Evolutionary conservation across 257 asterid species (phyloP), one percentile per base, ranked within the genome.

Genomic region (Ilex aquifolium): DNA sequence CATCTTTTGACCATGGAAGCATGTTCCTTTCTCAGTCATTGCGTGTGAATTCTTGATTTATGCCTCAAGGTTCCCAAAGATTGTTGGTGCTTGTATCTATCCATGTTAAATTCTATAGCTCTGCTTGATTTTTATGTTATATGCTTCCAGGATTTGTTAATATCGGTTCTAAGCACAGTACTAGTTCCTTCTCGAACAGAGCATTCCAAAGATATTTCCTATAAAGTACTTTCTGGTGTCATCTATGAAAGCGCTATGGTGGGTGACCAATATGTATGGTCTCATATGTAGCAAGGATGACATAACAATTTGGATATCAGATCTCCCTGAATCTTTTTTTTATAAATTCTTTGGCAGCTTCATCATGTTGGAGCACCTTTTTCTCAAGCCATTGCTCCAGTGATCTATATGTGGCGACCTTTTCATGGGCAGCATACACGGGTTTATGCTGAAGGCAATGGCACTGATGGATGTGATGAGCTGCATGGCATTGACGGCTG

Each of bases 381-480:
- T 69, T 71, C 71, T 64, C 68, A 67, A 55, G 71, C 81, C 56
- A 70, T 92, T 72, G 88, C 96, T 76, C 97, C 94, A 0, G 93
- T 92, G 71, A 83, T 93, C 71, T 89, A 82, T 76, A 70, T 89
- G 95, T 92, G 97, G 96, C 79, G 76, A 69, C 85, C 88, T 0
- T 53, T 53, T 15, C 30, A 14, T 1, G 67, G n/a, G 48, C 74
- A 66, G 15, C 60, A 6, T 55, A 17, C 57, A 58, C n/a, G 65
- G 56, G 44, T 65, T 56, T 44, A 74, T 52, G 42, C 59, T 42
- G 76, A 74, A 36, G 72, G 64, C 54, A 66, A 51, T 7, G 44
- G 68, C 50, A 32, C 13, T 10, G 59, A 64, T 39, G 10, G 36
- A 53, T 21, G 44, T 56, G 74, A 69, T 73, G 81, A 64, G 64